phyloP scores from a whole-genome alignment of 2,329 filamentous ascomycete genomes.

The Lojkania enalia region DNA sequence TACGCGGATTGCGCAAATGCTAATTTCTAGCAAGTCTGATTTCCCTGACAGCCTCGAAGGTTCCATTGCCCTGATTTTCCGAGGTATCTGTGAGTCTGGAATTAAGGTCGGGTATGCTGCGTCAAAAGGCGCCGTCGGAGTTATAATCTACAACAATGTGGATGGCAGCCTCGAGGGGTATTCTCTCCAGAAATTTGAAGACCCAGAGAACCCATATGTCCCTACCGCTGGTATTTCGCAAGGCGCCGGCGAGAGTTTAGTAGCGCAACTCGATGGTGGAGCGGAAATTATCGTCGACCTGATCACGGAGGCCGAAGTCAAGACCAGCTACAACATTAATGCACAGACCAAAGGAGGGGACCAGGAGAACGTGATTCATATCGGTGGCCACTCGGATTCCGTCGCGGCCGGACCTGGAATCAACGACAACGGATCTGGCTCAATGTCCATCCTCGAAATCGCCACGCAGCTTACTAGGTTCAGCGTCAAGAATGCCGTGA shows the following conservation, averaged over 20 bases:
- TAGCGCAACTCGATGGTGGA: conserved; percentile 56
- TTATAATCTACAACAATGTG: conserved; percentile 72
- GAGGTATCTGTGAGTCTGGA: conserved; percentile 72
- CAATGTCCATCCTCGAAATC: conserved; percentile 61
- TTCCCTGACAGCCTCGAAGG: conserved; percentile 56
- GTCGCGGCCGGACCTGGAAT: conserved; percentile 68
- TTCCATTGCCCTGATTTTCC: conserved; percentile 70
- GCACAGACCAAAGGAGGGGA: conserved; percentile 63
- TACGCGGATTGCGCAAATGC: neutral
- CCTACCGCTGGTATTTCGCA: conserved; percentile 69
- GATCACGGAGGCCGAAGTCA: conserved; percentile 28
- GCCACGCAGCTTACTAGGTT: conserved; percentile 69
- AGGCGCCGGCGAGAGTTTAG: conserved; percentile 60
- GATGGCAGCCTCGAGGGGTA: conserved; percentile 56
- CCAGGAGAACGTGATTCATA: conserved; percentile 58
- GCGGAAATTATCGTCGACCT: conserved; percentile 29
- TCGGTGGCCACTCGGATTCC: conserved; percentile 65
- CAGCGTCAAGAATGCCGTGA: conserved; percentile 68
- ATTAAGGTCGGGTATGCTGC: conserved; percentile 67
- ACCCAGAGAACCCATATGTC: conserved; percentile 67
- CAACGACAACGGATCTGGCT: conserved; percentile 77
- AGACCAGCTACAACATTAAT: conserved; percentile 56
- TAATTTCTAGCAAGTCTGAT: conserved; percentile 4
- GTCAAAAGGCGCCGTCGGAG: conserved; percentile 63
- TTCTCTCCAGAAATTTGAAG: conserved; percentile 52